These are phyloP conservation scores for Solanum raphanifolium DNA, from an alignment of 257 asterid genomes.

Conservation along the genomic window DNA sequence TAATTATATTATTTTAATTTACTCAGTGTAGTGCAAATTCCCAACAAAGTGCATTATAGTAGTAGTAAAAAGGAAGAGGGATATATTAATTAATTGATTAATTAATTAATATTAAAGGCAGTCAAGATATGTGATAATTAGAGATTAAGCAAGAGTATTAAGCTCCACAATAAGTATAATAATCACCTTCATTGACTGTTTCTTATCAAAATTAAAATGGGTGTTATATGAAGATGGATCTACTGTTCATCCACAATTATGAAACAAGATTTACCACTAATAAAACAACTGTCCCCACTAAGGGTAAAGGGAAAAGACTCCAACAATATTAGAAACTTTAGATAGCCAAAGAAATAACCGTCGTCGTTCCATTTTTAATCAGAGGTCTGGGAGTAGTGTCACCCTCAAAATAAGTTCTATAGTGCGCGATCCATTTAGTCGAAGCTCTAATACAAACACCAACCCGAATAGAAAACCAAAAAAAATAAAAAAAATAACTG, in stretches of 20 bases:
- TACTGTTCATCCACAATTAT: not conserved
- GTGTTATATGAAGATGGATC: not conserved
- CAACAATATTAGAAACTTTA: not conserved
- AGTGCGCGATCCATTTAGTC: too few relatives aligned
- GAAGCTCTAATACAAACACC: too few relatives aligned
- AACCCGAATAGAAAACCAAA: not conserved
- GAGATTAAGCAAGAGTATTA: not conserved
- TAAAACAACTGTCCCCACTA: not conserved
- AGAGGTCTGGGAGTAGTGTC: not conserved
- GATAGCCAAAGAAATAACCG: not conserved
- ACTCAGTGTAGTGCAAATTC: not conserved
- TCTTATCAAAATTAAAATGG: not conserved
- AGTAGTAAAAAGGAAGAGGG: not conserved
- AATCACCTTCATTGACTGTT: not conserved
- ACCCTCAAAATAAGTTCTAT: too few relatives aligned
- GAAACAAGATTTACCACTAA: not conserved
- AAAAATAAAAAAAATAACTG: too few relatives aligned
- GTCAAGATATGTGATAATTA: constrained; percentile 11
- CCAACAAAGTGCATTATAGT: not conserved
- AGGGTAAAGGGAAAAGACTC: not conserved
- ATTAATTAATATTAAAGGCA: not conserved
- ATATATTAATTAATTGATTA: not conserved
- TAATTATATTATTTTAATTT: not conserved
- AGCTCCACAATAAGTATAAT: not conserved
- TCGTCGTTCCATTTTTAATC: not conserved